These are phyloP conservation scores for Sporothrix brunneoviolacea DNA, from an alignment of 2,329 filamentous ascomycete species.

Conservation along the genomic window DNA sequence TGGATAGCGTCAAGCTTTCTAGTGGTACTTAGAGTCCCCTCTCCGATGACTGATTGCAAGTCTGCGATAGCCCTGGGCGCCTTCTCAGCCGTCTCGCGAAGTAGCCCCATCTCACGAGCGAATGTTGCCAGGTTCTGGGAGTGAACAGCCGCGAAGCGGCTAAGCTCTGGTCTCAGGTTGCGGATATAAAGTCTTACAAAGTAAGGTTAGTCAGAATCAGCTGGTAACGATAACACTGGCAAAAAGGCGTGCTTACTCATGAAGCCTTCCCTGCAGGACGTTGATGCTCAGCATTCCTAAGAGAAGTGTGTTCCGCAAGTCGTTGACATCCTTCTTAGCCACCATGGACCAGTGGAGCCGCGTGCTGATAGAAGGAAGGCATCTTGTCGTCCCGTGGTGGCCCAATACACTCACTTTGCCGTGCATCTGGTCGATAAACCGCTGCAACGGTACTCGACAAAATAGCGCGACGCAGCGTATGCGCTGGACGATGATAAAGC, in stretches of 20 bases:
- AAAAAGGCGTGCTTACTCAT: not conserved
- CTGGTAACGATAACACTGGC: no score
- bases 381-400: not conserved
- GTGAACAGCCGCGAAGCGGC: not conserved
- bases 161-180: not conserved
- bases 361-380: not conserved
- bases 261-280: not conserved
- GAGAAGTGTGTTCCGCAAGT: not conserved
- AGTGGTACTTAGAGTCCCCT: not conserved
- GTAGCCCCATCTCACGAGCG: not conserved
- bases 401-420: not conserved
- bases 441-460: not conserved
- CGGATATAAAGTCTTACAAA: not conserved
- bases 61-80: not conserved
- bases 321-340: not conserved
- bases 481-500: not conserved
- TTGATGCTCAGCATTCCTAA: not conserved
- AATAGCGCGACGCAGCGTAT: not conserved
- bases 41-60: not conserved
- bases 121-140: not conserved
- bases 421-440: not conserved
- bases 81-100: not conserved
- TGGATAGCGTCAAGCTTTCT: not conserved
- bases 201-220: no score
- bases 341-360: not conserved